Evolutionary conservation across 2,329 filamentous ascomycete species (phyloP), one percentile per base, ranked within the genome.

Genomic region (Bipolaris oryzae): DNA sequence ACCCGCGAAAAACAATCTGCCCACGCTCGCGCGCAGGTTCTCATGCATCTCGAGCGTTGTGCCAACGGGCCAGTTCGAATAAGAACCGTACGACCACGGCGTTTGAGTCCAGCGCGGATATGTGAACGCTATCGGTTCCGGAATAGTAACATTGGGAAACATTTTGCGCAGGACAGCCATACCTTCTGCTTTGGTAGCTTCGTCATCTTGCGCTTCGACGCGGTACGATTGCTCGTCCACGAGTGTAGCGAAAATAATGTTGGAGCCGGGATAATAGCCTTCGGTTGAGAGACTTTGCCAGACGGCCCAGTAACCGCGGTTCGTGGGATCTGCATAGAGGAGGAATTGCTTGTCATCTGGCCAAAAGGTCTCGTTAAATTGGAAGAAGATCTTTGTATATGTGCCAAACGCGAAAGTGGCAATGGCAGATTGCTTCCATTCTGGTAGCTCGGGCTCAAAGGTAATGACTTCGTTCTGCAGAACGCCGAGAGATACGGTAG

Each of bases 351-450:
- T 82, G 38, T 81, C 75, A 0, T 74, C 67, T 63, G 82, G 81
- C 88, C 88, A 90, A 73, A 90, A 91, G 0, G 85, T 83, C 52
- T 86, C 78, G 57, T 86, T 77, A 74, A 90, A 90, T 60, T 89
- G 87, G 57, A 88, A 76, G 74, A 90, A 90, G 58, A 90, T 84
- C 70, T 91, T 91, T 49, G 87, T 90, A 74, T 90, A 91, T 0
- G 87, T 89, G 6, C 85, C 88, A 84, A 90, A 89, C 58, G 80
- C 78, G 70, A 89, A 89, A 35, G 82, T 85, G 3, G 84, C 81
- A 49, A 90, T 88, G 0, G 85, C 84, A 2, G 80, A 80, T 13
- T 81, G 77, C 72, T 91, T 90, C 88, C 87, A 90, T 2, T 72
- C 72, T 0, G 88, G 88, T 0, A 90, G 77, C 5, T 75, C 62